phyloP scores from a whole-genome alignment of 306 rosid species.

The Lotus japonicus region DNA sequence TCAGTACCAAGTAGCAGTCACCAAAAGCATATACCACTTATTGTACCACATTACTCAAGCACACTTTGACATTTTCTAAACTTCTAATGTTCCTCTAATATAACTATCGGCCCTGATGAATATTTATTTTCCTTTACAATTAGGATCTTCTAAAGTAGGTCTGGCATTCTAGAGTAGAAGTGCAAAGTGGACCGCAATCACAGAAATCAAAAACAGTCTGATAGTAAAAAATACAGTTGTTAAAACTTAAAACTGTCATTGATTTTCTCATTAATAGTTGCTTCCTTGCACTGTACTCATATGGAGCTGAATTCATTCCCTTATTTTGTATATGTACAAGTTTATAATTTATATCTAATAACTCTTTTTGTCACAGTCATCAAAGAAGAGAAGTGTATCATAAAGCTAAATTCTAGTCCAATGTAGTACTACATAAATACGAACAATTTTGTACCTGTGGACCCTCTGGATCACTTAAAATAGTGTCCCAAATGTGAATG shows the following conservation, averaged over 20 bases:
- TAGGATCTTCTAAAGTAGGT: background rate
- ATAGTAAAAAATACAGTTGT: background rate
- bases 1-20: background rate
- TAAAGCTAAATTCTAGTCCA: background rate
- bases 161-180: background rate
- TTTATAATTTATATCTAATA: background rate
- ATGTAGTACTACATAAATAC: background rate
- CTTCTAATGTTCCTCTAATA: background rate
- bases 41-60: background rate
- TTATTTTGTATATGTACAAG: background rate
- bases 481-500: constrained; percentile 93
- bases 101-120: background rate
- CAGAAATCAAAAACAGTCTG: background rate
- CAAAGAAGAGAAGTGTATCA: background rate
- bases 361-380: background rate
- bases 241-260: background rate
- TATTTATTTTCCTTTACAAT: background rate
- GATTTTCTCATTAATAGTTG: background rate
- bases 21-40: background rate
- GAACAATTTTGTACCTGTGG: constrained; percentile 56
- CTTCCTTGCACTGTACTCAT: background rate
- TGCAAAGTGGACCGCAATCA: background rate
- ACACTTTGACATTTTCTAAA: background rate
- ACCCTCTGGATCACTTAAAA: constrained; percentile 93
- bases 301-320: background rate